Conservation (phyloP, 2,329 filamentous ascomycete species). For the Fusarium liriodendri region DNA sequence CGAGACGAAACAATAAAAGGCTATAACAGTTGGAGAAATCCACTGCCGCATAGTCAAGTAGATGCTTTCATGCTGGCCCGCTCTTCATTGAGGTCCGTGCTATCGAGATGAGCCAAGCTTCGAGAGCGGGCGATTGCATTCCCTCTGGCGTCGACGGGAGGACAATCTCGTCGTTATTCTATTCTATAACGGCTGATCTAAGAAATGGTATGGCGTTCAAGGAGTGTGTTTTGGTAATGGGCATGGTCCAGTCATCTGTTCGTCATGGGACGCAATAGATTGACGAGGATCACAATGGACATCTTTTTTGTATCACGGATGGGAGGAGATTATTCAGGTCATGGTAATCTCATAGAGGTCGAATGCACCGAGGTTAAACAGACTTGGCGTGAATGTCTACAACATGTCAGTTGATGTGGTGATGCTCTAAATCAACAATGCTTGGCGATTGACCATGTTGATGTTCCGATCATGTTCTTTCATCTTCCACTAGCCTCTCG, state of each 20-base stretch:
- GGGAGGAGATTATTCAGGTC: constrained; percentile 16
- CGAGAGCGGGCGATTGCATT: neutral
- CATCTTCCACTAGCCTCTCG: constrained; percentile 24
- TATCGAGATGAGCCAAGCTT: neutral
- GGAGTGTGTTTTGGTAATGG: neutral
- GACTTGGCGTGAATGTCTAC: neutral
- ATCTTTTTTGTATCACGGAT: neutral
- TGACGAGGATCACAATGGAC: neutral
- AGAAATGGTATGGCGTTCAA: constrained; percentile 2
- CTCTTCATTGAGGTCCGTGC: neutral
- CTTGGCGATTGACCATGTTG: neutral
- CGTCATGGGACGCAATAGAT: constrained; percentile 2
- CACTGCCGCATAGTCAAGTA: neutral
- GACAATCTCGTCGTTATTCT: neutral
- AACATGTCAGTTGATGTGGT: neutral
- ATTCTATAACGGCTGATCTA: neutral
- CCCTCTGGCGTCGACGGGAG: neutral
- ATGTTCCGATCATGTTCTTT: constrained; percentile 7
- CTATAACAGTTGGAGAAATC: neutral
- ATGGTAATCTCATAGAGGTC: constrained; percentile 8
- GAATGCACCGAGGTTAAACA: constrained; percentile 8
- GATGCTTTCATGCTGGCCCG: neutral
- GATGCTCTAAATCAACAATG: neutral
- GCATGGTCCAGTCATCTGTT: constrained; percentile 1
- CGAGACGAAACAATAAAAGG: neutral